phyloP scores from a whole-genome alignment of 768 basidiomycete species.

The Tricholoma terreum region DNA sequence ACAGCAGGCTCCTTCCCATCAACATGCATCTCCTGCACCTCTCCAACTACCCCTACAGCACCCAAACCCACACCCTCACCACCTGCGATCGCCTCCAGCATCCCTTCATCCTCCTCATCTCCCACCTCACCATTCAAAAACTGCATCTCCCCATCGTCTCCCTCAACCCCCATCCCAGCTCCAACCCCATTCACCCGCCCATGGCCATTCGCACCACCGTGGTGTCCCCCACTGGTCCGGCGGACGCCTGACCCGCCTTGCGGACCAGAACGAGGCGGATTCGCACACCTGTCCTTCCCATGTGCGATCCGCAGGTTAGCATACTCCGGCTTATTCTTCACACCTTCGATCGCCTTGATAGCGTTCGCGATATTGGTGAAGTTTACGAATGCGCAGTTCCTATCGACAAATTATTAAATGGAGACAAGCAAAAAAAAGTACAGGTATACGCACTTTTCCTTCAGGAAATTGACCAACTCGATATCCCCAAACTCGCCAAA shows the following conservation, averaged over 20 bases:
- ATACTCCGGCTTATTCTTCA: conserved; percentile 92
- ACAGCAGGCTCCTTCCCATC: conserved; percentile 31
- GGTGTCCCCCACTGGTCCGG: conserved; percentile 36
- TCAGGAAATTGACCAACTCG: conserved; percentile 93
- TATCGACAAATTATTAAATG: conserved; percentile 31
- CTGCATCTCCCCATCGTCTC: conserved; percentile 21
- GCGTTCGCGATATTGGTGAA: conserved; percentile 94
- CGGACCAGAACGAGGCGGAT: conserved; percentile 81
- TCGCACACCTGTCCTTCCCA: conserved; percentile 95
- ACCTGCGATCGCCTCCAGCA: conserved; percentile 19
- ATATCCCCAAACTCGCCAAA: conserved; percentile 97
- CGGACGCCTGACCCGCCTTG: conserved; percentile 60
- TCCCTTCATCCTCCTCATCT: background rate
- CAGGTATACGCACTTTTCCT: conserved; percentile 79
- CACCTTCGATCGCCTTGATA: conserved; percentile 96
- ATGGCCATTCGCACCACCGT: conserved; percentile 37
- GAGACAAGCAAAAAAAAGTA: background rate
- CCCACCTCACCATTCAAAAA: background rate
- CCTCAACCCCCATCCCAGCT: conserved; percentile 24
- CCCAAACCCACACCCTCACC: conserved; percentile 7
- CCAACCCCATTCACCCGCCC: conserved; percentile 33
- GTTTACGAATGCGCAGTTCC: conserved; percentile 95
- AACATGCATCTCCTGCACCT: conserved; percentile 43
- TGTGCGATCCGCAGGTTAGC: conserved; percentile 86
- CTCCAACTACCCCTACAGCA: background rate